Base-by-base conservation (phyloP, 2,329 filamentous ascomycete species). In the Herpotrichia juniperi region DNA sequence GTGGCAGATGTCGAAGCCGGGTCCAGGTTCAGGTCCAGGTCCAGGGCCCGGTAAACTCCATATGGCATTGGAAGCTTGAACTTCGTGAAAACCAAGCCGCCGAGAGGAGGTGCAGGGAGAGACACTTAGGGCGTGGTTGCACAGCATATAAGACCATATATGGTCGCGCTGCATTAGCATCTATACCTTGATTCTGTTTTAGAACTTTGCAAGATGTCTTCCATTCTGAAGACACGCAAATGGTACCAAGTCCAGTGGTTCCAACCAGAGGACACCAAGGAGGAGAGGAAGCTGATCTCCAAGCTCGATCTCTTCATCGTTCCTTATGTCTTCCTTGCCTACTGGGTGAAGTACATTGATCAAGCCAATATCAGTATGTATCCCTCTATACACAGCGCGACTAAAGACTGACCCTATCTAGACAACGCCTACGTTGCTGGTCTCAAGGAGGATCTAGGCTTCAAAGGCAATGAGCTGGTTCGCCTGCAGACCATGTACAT, bases 281-380 rank as follows among this genome's bases (percentile, higher is more conserved):
- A 79, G 48, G 81, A 85, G 56, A 73, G 79, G 34, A 76, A 73
- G 52, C 71, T 85, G 2, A 80, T 86, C 30, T 46, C 78, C 21
- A 85, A 85, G 60, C 75, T 86, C 11, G 83, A 86, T 53, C 64
- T 81, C 0, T 66, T 84, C 1, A 80, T 85, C 30, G 78, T 86
- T 0, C 81, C 81, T 0, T 85, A 84, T 58, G 81, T 81, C 0
- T 79, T 84, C 39, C 64, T 85, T 2, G 75, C 78, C 0, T 84
- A 83, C 54, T 85, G 81, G 78, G 76, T 80, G 45, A 84, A 83
- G 62, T 82, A 83, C 52, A 76, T 85, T 8, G 81, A 83, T 55
- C 80, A 83, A 56, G 71, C 78, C 3, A 83, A 83, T 48, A 74
- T 83, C 44, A 83, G 80, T 83, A 56, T 44, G 73, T 56, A 11